phyloP scores from a whole-genome alignment of 495 filamentous ascomycete species.

The Penicillium waksmanii region DNA sequence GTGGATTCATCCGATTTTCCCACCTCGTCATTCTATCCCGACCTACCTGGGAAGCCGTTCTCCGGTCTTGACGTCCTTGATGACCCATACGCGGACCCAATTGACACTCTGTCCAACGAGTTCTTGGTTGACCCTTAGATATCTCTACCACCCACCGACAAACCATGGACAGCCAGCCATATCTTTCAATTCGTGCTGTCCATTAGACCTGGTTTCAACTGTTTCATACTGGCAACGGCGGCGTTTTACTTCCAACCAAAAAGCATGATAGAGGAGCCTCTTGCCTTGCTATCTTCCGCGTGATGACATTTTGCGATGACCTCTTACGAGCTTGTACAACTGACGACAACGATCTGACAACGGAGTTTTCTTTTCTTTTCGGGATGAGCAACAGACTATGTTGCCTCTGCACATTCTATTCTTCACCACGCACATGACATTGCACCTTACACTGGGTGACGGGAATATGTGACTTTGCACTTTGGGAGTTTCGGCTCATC shows the following conservation, averaged over 20 bases:
- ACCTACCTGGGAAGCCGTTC: constrained; percentile 41
- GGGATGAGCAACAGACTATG: constrained; percentile 12
- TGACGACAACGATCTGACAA: constrained; percentile 26
- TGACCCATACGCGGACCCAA: constrained; percentile 40
- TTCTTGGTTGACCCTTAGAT: constrained; percentile 32
- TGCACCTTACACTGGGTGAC: constrained; percentile 2
- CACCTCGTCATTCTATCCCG: constrained; percentile 41
- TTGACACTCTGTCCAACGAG: constrained; percentile 33
- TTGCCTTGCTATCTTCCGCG: constrained; percentile 20
- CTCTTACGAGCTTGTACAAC: constrained; percentile 32
- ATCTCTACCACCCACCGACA: constrained; percentile 1
- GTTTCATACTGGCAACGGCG: constrained; percentile 6
- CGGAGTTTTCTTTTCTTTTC: constrained; percentile 27
- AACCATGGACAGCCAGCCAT: constrained; percentile 8
- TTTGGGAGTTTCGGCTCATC: constrained; percentile 16
- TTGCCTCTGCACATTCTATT: constrained; percentile 11
- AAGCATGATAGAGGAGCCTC: constrained; percentile 23
- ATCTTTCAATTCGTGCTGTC: not conserved
- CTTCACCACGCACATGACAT: constrained; percentile 15
- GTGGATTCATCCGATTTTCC: constrained; percentile 37
- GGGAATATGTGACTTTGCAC: constrained; percentile 11
- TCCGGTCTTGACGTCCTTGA: constrained; percentile 32
- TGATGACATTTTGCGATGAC: constrained; percentile 27
- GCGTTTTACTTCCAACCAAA: constrained; percentile 12
- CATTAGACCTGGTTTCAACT: not conserved